Conservation (phyloP, 495 filamentous ascomycete species). For the Bathelium albidoporum region DNA sequence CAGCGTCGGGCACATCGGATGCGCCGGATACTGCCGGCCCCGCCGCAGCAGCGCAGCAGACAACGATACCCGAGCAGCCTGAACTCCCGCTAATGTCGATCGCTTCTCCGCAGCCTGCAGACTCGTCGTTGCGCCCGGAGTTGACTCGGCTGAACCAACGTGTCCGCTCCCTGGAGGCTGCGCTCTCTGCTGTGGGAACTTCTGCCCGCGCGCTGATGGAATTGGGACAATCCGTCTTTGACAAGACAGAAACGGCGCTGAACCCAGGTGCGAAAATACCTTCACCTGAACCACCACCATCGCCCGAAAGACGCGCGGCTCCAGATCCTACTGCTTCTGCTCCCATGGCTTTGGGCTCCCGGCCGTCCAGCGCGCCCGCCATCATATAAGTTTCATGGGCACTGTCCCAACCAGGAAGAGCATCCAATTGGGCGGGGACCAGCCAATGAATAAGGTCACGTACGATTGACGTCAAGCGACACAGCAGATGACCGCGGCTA, state of each 20-base stretch:
- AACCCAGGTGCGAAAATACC: neutral
- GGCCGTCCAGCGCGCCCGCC: neutral
- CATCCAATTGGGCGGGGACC: neutral
- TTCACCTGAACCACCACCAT: neutral
- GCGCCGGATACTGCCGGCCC: conserved; percentile 3
- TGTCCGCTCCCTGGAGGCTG: neutral
- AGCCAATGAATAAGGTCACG: neutral
- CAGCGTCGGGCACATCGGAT: neutral
- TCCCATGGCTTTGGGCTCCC: neutral
- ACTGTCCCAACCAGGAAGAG: neutral
- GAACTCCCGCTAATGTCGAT: neutral
- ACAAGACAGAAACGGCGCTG: neutral
- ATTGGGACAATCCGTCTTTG: neutral
- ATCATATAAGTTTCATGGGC: neutral
- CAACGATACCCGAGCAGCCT: neutral
- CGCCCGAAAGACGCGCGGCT: neutral
- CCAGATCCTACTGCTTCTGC: neutral
- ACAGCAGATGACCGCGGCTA: neutral
- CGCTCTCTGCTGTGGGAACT: neutral
- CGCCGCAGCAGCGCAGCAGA: neutral
- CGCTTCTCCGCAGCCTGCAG: neutral
- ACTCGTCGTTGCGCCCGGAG: neutral
- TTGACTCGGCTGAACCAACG: neutral
- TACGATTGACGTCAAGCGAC: neutral
- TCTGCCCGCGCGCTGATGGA: neutral